Conservation (phyloP, 768 basidiomycete genomes). For the Calvatia gigantea region DNA sequence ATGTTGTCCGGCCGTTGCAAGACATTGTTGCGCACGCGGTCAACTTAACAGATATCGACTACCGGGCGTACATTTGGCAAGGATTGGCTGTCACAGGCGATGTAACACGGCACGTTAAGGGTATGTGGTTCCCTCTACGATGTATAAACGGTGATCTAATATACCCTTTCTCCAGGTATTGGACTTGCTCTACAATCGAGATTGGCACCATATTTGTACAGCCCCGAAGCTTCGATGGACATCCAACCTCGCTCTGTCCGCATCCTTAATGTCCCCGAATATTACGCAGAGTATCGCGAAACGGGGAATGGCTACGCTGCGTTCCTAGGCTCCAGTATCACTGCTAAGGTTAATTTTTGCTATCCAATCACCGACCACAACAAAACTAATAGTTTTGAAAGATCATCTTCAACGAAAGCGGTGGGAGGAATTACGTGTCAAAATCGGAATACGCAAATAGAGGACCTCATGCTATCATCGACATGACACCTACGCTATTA, state of each 20-base stretch:
- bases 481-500: slow-evolving; percentile 71
- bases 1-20: slow-evolving; percentile 49
- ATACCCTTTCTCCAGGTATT: slow-evolving; percentile 42
- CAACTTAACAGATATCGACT: slow-evolving; percentile 55
- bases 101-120: slow-evolving; percentile 66
- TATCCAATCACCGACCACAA: background rate
- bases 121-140: slow-evolving; percentile 31
- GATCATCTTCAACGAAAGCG: slow-evolving; percentile 73
- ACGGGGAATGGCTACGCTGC: slow-evolving; percentile 79
- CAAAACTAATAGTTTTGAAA: slow-evolving; percentile 24
- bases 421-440: slow-evolving; percentile 68
- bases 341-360: slow-evolving; percentile 63
- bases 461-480: slow-evolving; percentile 74
- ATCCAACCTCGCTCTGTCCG: slow-evolving; percentile 67
- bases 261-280: slow-evolving; percentile 73
- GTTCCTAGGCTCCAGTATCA: slow-evolving; percentile 79
- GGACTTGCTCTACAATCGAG: slow-evolving; percentile 69
- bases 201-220: slow-evolving; percentile 57
- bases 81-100: slow-evolving; percentile 82
- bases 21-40: slow-evolving; percentile 67
- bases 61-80: slow-evolving; percentile 71
- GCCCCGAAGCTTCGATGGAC: slow-evolving; percentile 64
- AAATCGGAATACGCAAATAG: slow-evolving; percentile 73
- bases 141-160: background rate
- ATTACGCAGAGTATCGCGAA: slow-evolving; percentile 87